Base-by-base conservation (phyloP, 2,329 filamentous ascomycete genomes). In the Scolecobasidium constrictum region DNA sequence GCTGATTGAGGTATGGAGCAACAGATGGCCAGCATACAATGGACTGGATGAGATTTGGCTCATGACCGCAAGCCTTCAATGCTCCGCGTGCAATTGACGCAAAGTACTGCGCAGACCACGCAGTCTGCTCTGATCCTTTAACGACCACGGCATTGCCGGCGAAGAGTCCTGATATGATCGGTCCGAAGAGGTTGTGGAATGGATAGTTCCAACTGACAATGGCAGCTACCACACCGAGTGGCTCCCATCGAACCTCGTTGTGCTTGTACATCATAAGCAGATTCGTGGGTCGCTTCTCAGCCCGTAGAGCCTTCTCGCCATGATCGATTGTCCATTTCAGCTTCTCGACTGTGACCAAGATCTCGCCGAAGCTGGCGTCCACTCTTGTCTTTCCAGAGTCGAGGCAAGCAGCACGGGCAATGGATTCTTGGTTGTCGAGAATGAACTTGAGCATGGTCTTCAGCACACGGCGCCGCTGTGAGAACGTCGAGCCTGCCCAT, bases 371-470 rank as follows among this genome's bases (percentile, higher is more conserved):
- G 52, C 84, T 81, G 1, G 90, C 92, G 64, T 98, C 92, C 31
- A 96, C 79, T 69, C 90, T 84, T 2, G 93, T 95, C 72, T 98
- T 98, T 49, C 92, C 92, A 34, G 86, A 93, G 64, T 98, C 92
- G 26, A 94, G 72, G 56, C 86, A 93, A 39, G 88, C 90, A 21
- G 86, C 77, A 13, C 77, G 75, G 53, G 86, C 88, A 52, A 98
- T 93, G 19, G 81, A 73, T 50, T 90, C 83, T 59, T 95, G 87
- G 58, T 96, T 83, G 50, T 93, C 83, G 46, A 98, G 73, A 7
- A 98, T 73, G 52, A 88, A 81, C 56, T 80, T 81, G 52, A 94
- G 69, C 56, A 98, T 69, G 5, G 86, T 86, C 47, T 79, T 78
- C 48, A 98, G 71, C 36, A 98, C 86, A 53, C 75, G 80, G 50